Conservation (phyloP, 495 filamentous ascomycete genomes). For the Sphaerosporella brunnea region DNA sequence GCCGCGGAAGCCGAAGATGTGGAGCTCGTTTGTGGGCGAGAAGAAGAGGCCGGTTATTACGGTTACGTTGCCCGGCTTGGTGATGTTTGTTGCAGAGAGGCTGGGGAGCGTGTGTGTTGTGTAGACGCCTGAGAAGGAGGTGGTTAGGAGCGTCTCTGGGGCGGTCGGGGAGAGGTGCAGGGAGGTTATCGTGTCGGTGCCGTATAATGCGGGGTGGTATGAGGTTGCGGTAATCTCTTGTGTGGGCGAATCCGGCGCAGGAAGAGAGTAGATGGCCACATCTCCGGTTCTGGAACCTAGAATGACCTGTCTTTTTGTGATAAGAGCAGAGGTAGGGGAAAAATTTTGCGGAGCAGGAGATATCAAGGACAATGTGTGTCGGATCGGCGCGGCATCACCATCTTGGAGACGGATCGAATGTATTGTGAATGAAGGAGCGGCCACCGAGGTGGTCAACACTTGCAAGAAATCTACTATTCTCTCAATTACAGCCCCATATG, state of each 20-base stretch:
- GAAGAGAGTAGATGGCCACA: constrained; percentile 36
- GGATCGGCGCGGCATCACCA: not conserved
- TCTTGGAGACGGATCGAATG: constrained; percentile 1
- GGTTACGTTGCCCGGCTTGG: constrained; percentile 6
- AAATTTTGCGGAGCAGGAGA: constrained; percentile 16
- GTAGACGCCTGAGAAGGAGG: constrained; percentile 3
- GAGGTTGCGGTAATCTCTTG: constrained; percentile 18
- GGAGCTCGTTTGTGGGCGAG: constrained; percentile 30
- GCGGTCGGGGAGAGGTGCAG: constrained; percentile 29
- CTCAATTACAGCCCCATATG: not conserved
- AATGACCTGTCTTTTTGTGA: constrained; percentile 33
- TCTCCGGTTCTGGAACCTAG: constrained; percentile 52
- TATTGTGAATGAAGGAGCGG: not conserved
- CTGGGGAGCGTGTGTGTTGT: constrained; percentile 4
- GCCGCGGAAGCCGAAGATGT: constrained; percentile 64
- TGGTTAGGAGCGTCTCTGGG: not conserved
- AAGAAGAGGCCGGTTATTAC: not conserved
- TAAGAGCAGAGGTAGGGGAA: constrained; percentile 29
- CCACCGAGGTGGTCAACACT: constrained; percentile 17
- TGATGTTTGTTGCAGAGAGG: constrained; percentile 1
- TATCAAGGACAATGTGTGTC: not conserved
- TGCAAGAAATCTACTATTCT: constrained; percentile 11
- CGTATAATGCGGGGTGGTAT: constrained; percentile 32
- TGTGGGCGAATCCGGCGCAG: constrained; percentile 2
- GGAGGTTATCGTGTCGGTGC: constrained; percentile 51